Evolutionary conservation across 1,284 basidiomycete species (phyloP).

Genomic region (Ceratobasidium sp.): DNA sequence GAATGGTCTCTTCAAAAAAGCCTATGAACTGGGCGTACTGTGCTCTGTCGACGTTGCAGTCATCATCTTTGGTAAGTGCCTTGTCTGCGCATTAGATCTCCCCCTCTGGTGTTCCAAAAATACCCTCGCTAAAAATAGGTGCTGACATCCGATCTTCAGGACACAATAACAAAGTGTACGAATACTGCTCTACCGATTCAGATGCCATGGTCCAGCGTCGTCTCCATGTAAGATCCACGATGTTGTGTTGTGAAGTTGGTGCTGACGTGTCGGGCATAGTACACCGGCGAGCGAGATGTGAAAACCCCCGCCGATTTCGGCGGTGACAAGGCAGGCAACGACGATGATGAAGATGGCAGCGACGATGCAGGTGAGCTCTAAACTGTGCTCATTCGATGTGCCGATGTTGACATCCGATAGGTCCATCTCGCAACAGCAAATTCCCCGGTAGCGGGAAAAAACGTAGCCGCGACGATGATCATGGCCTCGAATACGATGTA

Average conservation of each 20-base stretch:
- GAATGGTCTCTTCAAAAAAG: conserved; percentile 90
- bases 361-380: conserved; percentile 46
- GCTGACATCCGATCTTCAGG: conserved; percentile 48
- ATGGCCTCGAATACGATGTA: conserved; percentile 24
- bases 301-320: conserved; percentile 56
- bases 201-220: conserved; percentile 56
- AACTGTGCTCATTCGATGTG: background rate
- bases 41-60: conserved; percentile 73
- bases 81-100: conserved; percentile 33
- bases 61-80: conserved; percentile 64
- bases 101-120: conserved; percentile 31
- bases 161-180: conserved; percentile 63
- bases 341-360: conserved; percentile 55
- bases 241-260: conserved; percentile 10
- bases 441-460: conserved; percentile 25
- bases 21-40: conserved; percentile 83
- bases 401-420: background rate
- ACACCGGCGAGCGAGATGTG: conserved; percentile 58
- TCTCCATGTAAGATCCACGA: conserved; percentile 51
- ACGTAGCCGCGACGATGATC: conserved; percentile 27
- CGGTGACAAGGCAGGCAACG: conserved; percentile 50
- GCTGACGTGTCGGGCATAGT: conserved; percentile 48
- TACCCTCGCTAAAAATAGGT: conserved; percentile 35
- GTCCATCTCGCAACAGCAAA: conserved; percentile 14
- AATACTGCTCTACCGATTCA: conserved; percentile 63